Percentiles rank a stretch among this genome's conserved stretches.
These are phyloP conservation scores for Corchorus capsularis DNA, from an alignment of 345 rosid species.

Conservation along the genomic window DNA sequence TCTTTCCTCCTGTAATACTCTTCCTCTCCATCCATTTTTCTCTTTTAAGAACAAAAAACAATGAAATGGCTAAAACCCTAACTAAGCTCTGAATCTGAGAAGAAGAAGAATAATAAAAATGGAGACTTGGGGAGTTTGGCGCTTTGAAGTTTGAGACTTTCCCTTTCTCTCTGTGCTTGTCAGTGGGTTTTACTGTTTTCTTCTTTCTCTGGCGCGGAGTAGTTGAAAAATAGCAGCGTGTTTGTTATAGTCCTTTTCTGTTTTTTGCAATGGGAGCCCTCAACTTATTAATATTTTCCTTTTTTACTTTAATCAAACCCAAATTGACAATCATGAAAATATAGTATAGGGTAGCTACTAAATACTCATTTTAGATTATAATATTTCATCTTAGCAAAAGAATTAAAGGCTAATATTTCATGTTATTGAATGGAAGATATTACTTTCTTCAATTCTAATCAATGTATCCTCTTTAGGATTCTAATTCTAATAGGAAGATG, in stretches of 20 bases:
- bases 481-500: too few relatives aligned
- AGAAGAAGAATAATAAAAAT: neutral
- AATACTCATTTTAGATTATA: too few relatives aligned
- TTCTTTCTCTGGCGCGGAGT: constrained; percentile 32
- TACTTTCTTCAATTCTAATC: too few relatives aligned
- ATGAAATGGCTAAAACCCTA: constrained; percentile 28
- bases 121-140: neutral
- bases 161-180: constrained; percentile 2
- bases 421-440: too few relatives aligned
- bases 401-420: too few relatives aligned
- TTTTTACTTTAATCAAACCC: neutral
- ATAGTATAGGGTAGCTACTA: too few relatives aligned
- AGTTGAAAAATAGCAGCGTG: constrained; percentile 8
- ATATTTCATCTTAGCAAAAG: too few relatives aligned
- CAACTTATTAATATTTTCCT: neutral
- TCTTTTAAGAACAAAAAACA: neutral
- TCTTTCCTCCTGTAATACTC: constrained; percentile 53
- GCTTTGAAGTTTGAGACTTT: neutral
- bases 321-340: neutral
- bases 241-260: neutral
- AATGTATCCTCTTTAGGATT: too few relatives aligned
- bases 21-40: constrained; percentile 43
- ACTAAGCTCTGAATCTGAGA: constrained; percentile 22
- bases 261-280: neutral
- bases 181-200: constrained; percentile 8